phyloP scores from a whole-genome alignment of 495 filamentous ascomycete genomes.

The Neurospora africana region DNA sequence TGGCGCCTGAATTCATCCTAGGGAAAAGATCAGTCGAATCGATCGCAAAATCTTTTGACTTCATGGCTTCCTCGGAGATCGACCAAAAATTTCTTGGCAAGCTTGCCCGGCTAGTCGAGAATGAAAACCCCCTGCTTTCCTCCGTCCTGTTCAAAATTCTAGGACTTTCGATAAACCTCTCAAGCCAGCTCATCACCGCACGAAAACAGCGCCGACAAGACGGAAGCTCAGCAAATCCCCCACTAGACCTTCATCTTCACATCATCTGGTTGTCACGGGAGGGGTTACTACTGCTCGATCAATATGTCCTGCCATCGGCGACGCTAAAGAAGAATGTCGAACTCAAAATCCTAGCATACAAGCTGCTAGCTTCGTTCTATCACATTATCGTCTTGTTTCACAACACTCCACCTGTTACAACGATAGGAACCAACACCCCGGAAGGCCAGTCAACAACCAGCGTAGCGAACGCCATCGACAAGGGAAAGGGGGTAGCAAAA shows the following conservation, averaged over 20 bases:
- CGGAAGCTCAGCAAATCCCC: constrained; percentile 65
- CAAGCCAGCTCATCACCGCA: constrained; percentile 72
- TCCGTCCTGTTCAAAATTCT: constrained; percentile 79
- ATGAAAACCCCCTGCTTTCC: constrained; percentile 65
- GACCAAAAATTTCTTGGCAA: constrained; percentile 92
- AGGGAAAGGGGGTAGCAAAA: constrained; percentile 35
- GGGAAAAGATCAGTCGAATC: not conserved
- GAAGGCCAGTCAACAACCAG: constrained; percentile 11
- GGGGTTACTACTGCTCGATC: constrained; percentile 74
- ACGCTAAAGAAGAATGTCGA: constrained; percentile 60
- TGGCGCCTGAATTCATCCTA: not conserved
- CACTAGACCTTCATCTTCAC: constrained; percentile 76
- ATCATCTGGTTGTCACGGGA: constrained; percentile 95
- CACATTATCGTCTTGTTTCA: constrained; percentile 96
- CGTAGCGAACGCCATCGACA: constrained; percentile 22
- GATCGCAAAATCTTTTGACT: not conserved
- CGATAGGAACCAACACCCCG: constrained; percentile 24
- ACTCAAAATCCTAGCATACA: constrained; percentile 78
- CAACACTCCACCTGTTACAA: constrained; percentile 49
- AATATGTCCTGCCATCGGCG: constrained; percentile 60
- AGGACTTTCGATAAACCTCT: constrained; percentile 80
- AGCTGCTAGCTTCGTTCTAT: constrained; percentile 86
- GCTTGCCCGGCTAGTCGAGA: constrained; percentile 64
- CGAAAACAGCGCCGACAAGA: constrained; percentile 77
- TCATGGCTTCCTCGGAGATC: constrained; percentile 91